Percentiles rank a stretch among this genome's conserved stretches.
These are phyloP conservation scores for Kwoniella botswanensis DNA, from an alignment of 768 basidiomycete species.

Conservation along the genomic window DNA sequence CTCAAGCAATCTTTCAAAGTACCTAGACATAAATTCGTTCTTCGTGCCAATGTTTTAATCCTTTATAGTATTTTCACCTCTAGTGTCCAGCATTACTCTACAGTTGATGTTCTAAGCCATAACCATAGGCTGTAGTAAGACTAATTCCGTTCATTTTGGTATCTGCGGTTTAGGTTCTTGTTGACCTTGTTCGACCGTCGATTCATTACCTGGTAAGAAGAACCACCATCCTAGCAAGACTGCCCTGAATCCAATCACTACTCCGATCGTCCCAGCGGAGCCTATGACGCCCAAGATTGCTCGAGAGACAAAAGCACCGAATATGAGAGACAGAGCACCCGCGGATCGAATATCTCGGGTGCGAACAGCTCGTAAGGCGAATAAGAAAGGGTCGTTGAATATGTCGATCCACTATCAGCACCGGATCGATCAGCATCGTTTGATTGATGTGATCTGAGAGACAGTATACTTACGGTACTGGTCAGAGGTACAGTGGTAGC, in stretches of 20 bases:
- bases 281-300: conserved; percentile 43
- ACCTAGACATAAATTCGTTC: too few relatives aligned
- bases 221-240: conserved; percentile 42
- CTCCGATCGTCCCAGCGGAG: conserved; percentile 47
- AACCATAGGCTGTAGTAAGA: too few relatives aligned
- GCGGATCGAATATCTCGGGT: conserved; percentile 74
- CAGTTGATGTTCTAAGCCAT: too few relatives aligned
- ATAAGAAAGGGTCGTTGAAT: conserved; percentile 77
- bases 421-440: too few relatives aligned
- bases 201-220: conserved; percentile 12
- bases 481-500: conserved; percentile 66
- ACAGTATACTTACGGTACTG: conserved; percentile 23
- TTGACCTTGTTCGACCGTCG: not conserved
- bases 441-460: too few relatives aligned
- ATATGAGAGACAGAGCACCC: conserved; percentile 68
- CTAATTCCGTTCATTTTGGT: not conserved
- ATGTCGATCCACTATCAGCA: conserved; percentile 80
- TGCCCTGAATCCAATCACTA: conserved; percentile 46
- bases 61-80: too few relatives aligned
- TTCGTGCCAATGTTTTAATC: too few relatives aligned
- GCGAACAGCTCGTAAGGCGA: conserved; percentile 62
- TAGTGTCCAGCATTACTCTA: too few relatives aligned
- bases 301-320: conserved; percentile 68
- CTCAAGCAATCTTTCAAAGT: too few relatives aligned
- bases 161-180: not conserved